A percentile compares a stretch with the other conserved stretches of the same genome.
These are phyloP conservation scores for Cyphellophora attinorum DNA, from an alignment of 2,329 filamentous ascomycete species.

Conservation along the genomic window DNA sequence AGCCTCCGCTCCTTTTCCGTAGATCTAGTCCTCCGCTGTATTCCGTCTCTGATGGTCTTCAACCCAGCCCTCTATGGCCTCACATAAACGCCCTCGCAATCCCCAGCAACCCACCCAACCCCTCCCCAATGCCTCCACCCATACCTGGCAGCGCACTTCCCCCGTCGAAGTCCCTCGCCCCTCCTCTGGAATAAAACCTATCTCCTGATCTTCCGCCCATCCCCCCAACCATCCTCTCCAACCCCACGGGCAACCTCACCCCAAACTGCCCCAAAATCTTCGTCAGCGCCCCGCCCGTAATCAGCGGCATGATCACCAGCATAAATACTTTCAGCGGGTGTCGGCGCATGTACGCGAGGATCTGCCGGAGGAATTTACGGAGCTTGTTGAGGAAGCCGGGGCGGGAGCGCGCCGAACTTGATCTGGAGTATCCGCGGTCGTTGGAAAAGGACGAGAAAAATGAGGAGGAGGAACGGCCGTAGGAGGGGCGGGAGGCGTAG, in stretches of 20 bases:
- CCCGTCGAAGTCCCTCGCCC: slow-evolving; percentile 20
- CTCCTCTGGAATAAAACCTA: slow-evolving; percentile 21
- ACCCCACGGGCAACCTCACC: slow-evolving; percentile 57
- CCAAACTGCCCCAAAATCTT: slow-evolving; percentile 72
- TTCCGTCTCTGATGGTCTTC: too few relatives aligned
- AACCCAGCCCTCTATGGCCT: slow-evolving; percentile 11
- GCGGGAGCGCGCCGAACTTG: slow-evolving; percentile 69
- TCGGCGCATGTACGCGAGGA: slow-evolving; percentile 69
- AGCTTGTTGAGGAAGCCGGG: slow-evolving; percentile 70
- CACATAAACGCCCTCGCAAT: slow-evolving; percentile 45
- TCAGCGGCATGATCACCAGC: slow-evolving; percentile 75
- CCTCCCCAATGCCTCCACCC: slow-evolving; percentile 30
- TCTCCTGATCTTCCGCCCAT: slow-evolving; percentile 9
- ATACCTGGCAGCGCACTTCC: slow-evolving; percentile 17
- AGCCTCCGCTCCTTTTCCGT: too few relatives aligned
- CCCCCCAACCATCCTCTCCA: slow-evolving; percentile 35
- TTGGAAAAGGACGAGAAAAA: slow-evolving; percentile 13
- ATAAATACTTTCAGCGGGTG: slow-evolving; percentile 83
- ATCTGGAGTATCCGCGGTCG: slow-evolving; percentile 47
- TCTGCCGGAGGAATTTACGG: slow-evolving; percentile 67
- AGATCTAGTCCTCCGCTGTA: too few relatives aligned
- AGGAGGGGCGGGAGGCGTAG: slow-evolving; percentile 23
- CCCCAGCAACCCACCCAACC: slow-evolving; percentile 38
- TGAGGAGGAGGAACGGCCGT: slow-evolving; percentile 28
- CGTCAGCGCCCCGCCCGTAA: slow-evolving; percentile 73